phyloP scores from a whole-genome alignment of 108 stramenopile species.

The Epithemia pelagica region DNA sequence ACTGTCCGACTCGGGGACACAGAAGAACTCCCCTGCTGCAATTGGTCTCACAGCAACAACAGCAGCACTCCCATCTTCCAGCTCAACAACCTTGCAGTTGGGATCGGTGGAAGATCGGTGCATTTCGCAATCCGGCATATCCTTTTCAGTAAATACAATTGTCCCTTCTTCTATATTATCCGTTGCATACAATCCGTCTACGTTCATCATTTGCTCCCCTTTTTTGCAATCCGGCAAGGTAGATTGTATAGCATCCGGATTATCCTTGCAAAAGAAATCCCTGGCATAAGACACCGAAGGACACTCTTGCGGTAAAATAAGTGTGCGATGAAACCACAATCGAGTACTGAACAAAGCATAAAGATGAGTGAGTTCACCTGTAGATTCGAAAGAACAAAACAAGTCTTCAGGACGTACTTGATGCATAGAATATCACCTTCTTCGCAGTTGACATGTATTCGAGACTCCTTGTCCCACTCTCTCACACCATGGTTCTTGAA shows the following conservation, averaged over 20 bases:
- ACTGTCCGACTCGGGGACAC: slow-evolving; percentile 53
- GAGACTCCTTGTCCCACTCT: not conserved
- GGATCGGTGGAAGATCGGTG: slow-evolving; percentile 45
- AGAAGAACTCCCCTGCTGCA: slow-evolving; percentile 80
- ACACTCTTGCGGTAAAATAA: slow-evolving; percentile 44
- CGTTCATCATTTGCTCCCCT: slow-evolving; percentile 53
- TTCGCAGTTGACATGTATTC: slow-evolving; percentile 51
- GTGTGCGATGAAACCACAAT: slow-evolving; percentile 86
- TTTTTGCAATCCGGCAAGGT: not conserved
- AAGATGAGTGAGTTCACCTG: too few relatives aligned
- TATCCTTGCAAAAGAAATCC: slow-evolving; percentile 54
- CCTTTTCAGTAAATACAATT: slow-evolving; percentile 71
- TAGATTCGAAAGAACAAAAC: too few relatives aligned
- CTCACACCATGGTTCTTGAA: slow-evolving; percentile 8
- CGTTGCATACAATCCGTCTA: slow-evolving; percentile 82
- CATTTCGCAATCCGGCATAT: slow-evolving; percentile 68
- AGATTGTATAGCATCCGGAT: not conserved
- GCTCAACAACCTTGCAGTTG: slow-evolving; percentile 73
- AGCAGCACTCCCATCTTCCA: slow-evolving; percentile 64
- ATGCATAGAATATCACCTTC: slow-evolving; percentile 71
- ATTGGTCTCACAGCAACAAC: slow-evolving; percentile 64
- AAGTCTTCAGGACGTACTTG: slow-evolving; percentile 21
- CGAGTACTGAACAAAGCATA: slow-evolving; percentile 35
- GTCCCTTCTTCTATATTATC: slow-evolving; percentile 67
- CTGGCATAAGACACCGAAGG: slow-evolving; percentile 82